Evolutionary conservation across 192 early-diverging fungal species (phyloP).

Genomic region (Kappamyces sp.): DNA sequence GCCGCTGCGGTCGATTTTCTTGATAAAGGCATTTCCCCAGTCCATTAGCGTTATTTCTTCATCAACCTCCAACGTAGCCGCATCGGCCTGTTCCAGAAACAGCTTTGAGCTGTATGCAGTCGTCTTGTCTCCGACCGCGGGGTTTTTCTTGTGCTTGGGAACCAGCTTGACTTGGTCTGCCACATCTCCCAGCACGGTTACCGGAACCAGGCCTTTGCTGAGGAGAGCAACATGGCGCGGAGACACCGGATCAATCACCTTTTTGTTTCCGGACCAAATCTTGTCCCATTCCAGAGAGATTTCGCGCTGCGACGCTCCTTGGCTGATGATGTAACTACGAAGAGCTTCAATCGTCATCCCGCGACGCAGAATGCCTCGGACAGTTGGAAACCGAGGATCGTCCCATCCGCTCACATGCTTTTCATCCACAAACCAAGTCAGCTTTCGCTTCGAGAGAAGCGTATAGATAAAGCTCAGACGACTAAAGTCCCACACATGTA

Average conservation of each 20-base stretch:
- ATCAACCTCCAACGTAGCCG: constrained; percentile 64
- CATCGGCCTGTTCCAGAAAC: constrained; percentile 83
- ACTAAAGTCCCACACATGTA: constrained; percentile 92
- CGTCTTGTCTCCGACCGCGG: constrained; percentile 79
- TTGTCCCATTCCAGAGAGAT: constrained; percentile 98
- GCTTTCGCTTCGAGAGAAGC: constrained; percentile 95
- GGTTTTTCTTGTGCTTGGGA: constrained; percentile 96
- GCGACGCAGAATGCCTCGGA: constrained; percentile 79
- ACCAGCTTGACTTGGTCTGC: constrained; percentile 55
- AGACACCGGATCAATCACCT: constrained; percentile 91
- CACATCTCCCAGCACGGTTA: constrained; percentile 56
- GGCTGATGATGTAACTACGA: constrained; percentile 93
- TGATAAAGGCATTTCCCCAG: constrained; percentile 97
- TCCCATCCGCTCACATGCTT: constrained; percentile 67
- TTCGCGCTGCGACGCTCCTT: constrained; percentile 93
- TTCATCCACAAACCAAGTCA: constrained; percentile 91
- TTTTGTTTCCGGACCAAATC: constrained; percentile 95
- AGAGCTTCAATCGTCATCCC: constrained; percentile 98
- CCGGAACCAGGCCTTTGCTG: constrained; percentile 59
- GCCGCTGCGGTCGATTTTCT: constrained; percentile 54
- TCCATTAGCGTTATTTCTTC: constrained; percentile 99
- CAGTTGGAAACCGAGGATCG: constrained; percentile 55
- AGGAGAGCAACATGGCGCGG: constrained; percentile 83
- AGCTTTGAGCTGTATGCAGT: constrained; percentile 73
- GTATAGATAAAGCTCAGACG: constrained; percentile 98